Evolutionary conservation across 495 filamentous ascomycete genomes (phyloP).

Genomic region (Amniculicola lignicola): DNA sequence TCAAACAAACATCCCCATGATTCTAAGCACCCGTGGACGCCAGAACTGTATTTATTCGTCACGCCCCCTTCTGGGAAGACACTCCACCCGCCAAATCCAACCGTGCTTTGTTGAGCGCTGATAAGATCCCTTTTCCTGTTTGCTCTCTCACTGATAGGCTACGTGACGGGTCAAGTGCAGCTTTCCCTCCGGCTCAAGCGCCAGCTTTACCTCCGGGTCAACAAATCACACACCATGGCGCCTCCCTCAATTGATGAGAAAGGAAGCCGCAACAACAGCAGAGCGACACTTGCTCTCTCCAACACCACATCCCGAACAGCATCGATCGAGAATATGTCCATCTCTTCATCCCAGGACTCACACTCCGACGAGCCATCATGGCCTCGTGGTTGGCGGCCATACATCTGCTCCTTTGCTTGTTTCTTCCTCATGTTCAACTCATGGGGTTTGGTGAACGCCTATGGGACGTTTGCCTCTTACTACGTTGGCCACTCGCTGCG

Average conservation of each 20-base stretch:
- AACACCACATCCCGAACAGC: constrained; percentile 8
- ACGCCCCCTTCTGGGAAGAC: too few relatives aligned
- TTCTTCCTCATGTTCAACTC: constrained; percentile 49
- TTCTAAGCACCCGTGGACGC: too few relatives aligned
- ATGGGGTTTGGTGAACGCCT: constrained; percentile 46
- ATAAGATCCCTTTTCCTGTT: too few relatives aligned
- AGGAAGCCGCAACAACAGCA: constrained; percentile 5
- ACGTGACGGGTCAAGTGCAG: too few relatives aligned
- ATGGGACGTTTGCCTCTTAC: constrained; percentile 44
- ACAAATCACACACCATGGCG: not conserved
- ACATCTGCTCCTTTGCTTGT: constrained; percentile 41
- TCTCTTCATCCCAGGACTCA: not conserved
- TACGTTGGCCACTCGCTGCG: constrained; percentile 42
- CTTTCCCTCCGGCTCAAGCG: too few relatives aligned
- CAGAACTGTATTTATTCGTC: too few relatives aligned
- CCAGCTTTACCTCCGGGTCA: too few relatives aligned
- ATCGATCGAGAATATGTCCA: constrained; percentile 20
- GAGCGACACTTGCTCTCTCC: constrained; percentile 11
- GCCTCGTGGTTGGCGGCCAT: constrained; percentile 43
- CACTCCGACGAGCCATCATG: constrained; percentile 35
- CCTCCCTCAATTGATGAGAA: constrained; percentile 2
- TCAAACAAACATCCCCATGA: too few relatives aligned
- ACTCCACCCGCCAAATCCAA: too few relatives aligned
- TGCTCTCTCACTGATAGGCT: too few relatives aligned
- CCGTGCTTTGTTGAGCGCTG: too few relatives aligned